Conservation (phyloP, 352 stramenopile genomes). For the Thalassiosira exigua region DNA sequence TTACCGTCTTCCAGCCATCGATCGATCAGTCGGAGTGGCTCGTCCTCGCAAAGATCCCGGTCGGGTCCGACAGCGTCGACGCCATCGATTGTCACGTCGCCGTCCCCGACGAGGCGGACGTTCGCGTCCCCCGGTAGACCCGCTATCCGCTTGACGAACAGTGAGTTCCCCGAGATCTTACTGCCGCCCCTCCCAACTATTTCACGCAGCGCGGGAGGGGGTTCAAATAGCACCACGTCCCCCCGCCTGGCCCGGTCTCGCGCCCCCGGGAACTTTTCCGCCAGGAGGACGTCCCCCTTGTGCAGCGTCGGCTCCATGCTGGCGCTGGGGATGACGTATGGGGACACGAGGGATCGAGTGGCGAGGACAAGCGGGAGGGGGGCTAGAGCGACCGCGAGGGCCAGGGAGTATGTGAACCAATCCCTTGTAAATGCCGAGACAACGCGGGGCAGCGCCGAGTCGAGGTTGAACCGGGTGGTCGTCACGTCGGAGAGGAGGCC, state of each 20-base stretch:
- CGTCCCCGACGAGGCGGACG: conserved; percentile 38
- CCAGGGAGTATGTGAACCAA: conserved; percentile 39
- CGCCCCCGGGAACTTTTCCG: conserved; percentile 62
- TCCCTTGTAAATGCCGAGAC: conserved; percentile 55
- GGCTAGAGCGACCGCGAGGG: conserved; percentile 49
- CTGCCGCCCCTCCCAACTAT: conserved; percentile 49
- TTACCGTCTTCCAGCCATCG: conserved; percentile 41
- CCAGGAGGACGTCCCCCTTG: conserved; percentile 63
- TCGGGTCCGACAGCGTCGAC: conserved; percentile 37
- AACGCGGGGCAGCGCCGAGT: conserved; percentile 43
- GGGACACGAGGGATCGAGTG: conserved; percentile 31
- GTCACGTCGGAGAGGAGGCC: conserved; percentile 35
- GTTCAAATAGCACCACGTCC: conserved; percentile 63
- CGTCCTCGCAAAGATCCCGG: conserved; percentile 45
- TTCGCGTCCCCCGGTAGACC: conserved; percentile 48
- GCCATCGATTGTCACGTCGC: conserved; percentile 38
- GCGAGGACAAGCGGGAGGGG: conserved; percentile 50
- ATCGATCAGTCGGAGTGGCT: conserved; percentile 56
- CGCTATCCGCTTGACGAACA: conserved; percentile 66
- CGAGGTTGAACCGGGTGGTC: conserved; percentile 52
- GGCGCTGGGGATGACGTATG: conserved; percentile 63
- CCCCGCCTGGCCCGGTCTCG: conserved; percentile 32
- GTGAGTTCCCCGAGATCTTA: conserved; percentile 36
- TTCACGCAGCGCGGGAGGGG: conserved; percentile 44
- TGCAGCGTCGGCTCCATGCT: conserved; percentile 63